Conservation (phyloP, 495 filamentous ascomycete species). For the Pseudevernia furfuracea region DNA sequence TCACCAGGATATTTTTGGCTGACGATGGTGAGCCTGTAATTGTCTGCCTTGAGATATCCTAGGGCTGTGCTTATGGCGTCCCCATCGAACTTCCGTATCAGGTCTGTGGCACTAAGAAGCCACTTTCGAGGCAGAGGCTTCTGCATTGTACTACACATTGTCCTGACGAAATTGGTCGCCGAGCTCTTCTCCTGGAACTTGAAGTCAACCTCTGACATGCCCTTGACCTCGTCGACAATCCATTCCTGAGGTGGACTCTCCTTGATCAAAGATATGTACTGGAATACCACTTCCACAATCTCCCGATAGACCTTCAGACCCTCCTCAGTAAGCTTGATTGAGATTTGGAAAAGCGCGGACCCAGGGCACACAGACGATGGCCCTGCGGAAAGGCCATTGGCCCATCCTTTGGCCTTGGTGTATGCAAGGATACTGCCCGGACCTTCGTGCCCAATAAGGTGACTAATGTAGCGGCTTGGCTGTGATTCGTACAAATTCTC, state of each 20-base stretch:
- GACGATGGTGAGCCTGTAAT: constrained; percentile 76
- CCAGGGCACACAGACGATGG: constrained; percentile 71
- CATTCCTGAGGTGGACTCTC: constrained; percentile 78
- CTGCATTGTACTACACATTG: constrained; percentile 78
- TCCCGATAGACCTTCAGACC: constrained; percentile 79
- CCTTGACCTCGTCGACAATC: constrained; percentile 88
- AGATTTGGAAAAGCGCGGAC: constrained; percentile 72
- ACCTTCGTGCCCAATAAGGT: constrained; percentile 93
- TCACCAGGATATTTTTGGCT: constrained; percentile 73
- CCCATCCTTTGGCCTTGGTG: constrained; percentile 93
- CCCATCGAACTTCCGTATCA: constrained; percentile 71
- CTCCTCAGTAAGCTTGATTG: constrained; percentile 78
- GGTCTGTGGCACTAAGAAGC: constrained; percentile 67
- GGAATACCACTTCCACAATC: constrained; percentile 79
- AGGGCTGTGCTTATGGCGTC: constrained; percentile 68
- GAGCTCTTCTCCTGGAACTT: constrained; percentile 88
- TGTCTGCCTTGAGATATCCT: constrained; percentile 71
- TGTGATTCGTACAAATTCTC: constrained; percentile 74
- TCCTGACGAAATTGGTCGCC: constrained; percentile 79
- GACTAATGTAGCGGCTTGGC: constrained; percentile 82
- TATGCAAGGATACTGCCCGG: constrained; percentile 94
- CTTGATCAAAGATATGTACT: constrained; percentile 84
- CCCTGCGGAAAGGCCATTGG: constrained; percentile 77
- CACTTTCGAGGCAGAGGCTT: constrained; percentile 76
- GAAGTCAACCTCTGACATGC: constrained; percentile 86